These are phyloP conservation scores for Yamadazyma siamensis DNA, from an alignment of 1,139 yeast genomes.

Conservation along the genomic window DNA sequence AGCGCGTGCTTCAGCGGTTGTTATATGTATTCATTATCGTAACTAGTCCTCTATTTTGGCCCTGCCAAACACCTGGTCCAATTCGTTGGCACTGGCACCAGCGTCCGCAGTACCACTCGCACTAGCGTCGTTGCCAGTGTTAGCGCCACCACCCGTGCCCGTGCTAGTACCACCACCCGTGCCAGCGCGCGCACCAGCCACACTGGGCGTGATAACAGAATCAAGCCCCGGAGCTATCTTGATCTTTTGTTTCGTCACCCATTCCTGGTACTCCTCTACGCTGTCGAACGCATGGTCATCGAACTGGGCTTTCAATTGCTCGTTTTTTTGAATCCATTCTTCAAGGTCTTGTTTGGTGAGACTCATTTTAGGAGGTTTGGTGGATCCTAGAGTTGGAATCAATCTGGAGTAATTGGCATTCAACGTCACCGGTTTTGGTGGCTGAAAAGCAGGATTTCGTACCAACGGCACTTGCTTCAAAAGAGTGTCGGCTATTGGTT, in stretches of 20 bases:
- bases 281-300: slow-evolving; percentile 10
- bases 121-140: no score
- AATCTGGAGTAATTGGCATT: slow-evolving; percentile 48
- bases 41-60: no score
- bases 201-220: slow-evolving; percentile 29
- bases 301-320: slow-evolving; percentile 13
- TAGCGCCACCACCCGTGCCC: no score
- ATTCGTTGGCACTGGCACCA: no score
- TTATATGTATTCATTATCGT: no score
- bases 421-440: slow-evolving; percentile 57
- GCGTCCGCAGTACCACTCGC: no score
- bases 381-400: slow-evolving; percentile 29
- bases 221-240: slow-evolving; percentile 45
- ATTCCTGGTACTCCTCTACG: slow-evolving; percentile 20
- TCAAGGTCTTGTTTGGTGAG: slow-evolving; percentile 24
- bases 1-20: no score
- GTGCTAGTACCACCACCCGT: not conserved
- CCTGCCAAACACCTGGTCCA: no score
- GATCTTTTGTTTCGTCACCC: slow-evolving; percentile 34
- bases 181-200: slow-evolving; percentile 16
- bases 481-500: slow-evolving; percentile 42
- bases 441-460: slow-evolving; percentile 51
- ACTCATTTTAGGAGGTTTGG: slow-evolving; percentile 39
- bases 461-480: slow-evolving; percentile 58
- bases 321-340: slow-evolving; percentile 28